Percentiles rank a stretch among this genome's conserved stretches.
These are phyloP conservation scores for Serendipita indica DNA, from an alignment of 768 basidiomycete species.

Conservation along the genomic window DNA sequence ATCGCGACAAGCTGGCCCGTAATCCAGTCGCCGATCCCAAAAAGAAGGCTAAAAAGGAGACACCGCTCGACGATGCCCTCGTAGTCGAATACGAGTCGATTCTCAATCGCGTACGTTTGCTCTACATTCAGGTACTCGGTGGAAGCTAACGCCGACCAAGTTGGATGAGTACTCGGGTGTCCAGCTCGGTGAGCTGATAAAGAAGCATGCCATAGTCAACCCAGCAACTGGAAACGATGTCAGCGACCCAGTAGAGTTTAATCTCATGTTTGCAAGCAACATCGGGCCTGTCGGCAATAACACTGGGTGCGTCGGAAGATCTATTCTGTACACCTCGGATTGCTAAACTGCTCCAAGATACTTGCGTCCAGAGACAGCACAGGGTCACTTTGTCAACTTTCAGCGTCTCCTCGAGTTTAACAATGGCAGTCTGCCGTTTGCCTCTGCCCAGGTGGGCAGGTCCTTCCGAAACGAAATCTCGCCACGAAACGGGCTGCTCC, in stretches of 20 bases:
- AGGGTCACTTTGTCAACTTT: slow-evolving; percentile 99
- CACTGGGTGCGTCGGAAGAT: slow-evolving; percentile 49
- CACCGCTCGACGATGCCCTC: slow-evolving; percentile 52
- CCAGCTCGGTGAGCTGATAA: slow-evolving; percentile 76
- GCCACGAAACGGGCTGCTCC: slow-evolving; percentile 86
- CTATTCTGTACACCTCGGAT: background rate
- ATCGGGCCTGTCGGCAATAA: slow-evolving; percentile 97
- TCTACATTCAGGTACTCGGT: slow-evolving; percentile 3
- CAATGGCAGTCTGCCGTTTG: slow-evolving; percentile 91
- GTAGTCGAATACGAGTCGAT: slow-evolving; percentile 66
- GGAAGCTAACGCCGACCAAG: slow-evolving; percentile 26
- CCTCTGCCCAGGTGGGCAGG: slow-evolving; percentile 91
- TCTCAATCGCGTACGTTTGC: slow-evolving; percentile 64
- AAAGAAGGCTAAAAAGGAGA: slow-evolving; percentile 54
- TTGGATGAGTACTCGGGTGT: slow-evolving; percentile 89
- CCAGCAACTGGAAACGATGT: slow-evolving; percentile 90
- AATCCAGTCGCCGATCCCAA: slow-evolving; percentile 50
- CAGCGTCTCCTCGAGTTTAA: slow-evolving; percentile 93
- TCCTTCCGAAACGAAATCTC: slow-evolving; percentile 98
- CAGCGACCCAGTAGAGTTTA: slow-evolving; percentile 87
- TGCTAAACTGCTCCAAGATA: slow-evolving; percentile 34
- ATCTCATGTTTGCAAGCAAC: slow-evolving; percentile 95
- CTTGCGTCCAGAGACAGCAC: slow-evolving; percentile 95
- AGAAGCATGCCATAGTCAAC: slow-evolving; percentile 63
- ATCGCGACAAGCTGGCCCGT: slow-evolving; percentile 80